Percentiles rank a stretch among this genome's conserved stretches.
Evolutionary conservation across 1,139 yeast genomes (phyloP).

Genomic region (Saccharomycopsis crataegensis): DNA sequence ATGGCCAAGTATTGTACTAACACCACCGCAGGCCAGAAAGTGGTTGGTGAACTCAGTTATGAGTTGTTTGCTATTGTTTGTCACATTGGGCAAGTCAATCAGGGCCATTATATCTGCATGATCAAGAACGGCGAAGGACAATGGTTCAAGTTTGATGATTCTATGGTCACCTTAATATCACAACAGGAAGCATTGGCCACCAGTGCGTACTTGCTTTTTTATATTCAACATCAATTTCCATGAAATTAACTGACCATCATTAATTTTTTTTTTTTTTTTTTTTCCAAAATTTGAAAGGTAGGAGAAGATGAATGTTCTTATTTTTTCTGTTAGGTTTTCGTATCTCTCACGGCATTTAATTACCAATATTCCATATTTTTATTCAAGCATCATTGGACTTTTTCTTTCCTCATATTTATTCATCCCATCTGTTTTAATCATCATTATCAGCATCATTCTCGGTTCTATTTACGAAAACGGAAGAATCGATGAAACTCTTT

Average conservation of each 20-base stretch:
- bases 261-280: not conserved
- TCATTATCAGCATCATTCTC: no score
- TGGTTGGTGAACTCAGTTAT: constrained; percentile 38
- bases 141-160: constrained; percentile 92
- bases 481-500: no score
- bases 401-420: no score
- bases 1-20: constrained; percentile 52
- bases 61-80: constrained; percentile 82
- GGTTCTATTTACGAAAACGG: no score
- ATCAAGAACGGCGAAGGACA: constrained; percentile 61
- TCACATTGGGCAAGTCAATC: constrained; percentile 87
- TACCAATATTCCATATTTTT: no score
- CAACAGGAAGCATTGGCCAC: constrained; percentile 58
- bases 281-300: not conserved
- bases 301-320: not conserved
- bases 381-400: no score
- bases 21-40: constrained; percentile 21
- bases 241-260: constrained; percentile 8
- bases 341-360: not conserved
- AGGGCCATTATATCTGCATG: constrained; percentile 87
- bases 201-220: constrained; percentile 75
- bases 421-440: no score
- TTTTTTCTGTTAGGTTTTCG: not conserved
- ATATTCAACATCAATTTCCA: constrained; percentile 47
- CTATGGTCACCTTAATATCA: constrained; percentile 63